Conservation (phyloP, 106 monocot species). For the Allium sativum region DNA sequence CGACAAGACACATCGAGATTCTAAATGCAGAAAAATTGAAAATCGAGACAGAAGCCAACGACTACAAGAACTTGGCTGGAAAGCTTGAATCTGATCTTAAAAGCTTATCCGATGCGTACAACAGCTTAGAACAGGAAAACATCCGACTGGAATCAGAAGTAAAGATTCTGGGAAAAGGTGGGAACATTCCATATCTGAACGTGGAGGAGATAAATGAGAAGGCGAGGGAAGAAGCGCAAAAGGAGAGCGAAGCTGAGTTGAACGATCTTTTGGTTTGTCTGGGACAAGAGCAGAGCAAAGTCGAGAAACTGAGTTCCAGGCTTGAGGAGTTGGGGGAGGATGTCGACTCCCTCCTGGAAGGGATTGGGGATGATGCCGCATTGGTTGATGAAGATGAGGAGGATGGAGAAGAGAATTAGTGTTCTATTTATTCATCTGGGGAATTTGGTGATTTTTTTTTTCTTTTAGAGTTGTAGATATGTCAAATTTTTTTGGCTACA, state of each 20-base stretch:
- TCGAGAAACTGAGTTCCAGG: conserved; percentile 81
- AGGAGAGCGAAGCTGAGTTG: conserved; percentile 79
- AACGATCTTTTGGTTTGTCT: conserved; percentile 91
- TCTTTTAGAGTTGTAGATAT: conserved; percentile 3
- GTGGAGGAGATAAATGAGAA: conserved; percentile 52
- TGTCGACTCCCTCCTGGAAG: conserved; percentile 79
- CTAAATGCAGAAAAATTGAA: conserved; percentile 67
- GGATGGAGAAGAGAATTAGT: conserved; percentile 14
- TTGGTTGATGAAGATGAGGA: conserved; percentile 42
- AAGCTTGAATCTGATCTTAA: conserved; percentile 92
- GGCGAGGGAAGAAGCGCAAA: conserved; percentile 85
- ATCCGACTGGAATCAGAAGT: conserved; percentile 57
- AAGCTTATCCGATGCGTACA: conserved; percentile 89
- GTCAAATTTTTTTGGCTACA: conserved; percentile 1
- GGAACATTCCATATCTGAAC: conserved; percentile 37
- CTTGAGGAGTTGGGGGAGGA: conserved; percentile 81
- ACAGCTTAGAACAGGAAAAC: conserved; percentile 83
- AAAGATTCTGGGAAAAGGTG: conserved; percentile 44
- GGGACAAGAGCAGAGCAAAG: conserved; percentile 97
- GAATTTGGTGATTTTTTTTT: neutral
- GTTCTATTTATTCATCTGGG: neutral
- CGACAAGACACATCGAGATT: conserved; percentile 34
- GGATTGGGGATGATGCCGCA: conserved; percentile 68
- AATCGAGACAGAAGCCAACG: conserved; percentile 42
- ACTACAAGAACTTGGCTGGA: conserved; percentile 52